Evolutionary conservation across 495 filamentous ascomycete genomes (phyloP), one percentile per base, ranked within the genome.

Genomic region (Tuber melanosporum): DNA sequence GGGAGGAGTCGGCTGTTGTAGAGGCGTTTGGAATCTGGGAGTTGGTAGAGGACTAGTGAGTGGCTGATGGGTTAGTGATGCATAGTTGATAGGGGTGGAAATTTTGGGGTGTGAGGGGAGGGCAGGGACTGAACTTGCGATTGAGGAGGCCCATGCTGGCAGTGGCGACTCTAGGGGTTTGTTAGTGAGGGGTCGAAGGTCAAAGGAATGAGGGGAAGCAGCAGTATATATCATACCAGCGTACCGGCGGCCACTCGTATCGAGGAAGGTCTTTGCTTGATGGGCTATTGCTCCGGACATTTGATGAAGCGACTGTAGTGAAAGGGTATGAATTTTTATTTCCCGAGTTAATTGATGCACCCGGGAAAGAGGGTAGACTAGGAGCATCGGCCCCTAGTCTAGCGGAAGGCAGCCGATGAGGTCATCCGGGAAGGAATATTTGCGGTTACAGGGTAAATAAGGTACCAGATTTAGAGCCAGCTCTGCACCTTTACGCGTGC

Each of bases 61-160:
- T 66, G 57, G 52, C 1, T 36, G 26, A 14, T 4, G 26, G 36
- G 57, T 66, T 66, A 36, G 26, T 26, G 14, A 14, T 17, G 26
- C n/a, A 14, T 36, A 66, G n/a, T 66, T 45, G 44, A 76, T 71
- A 76, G 62, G 73, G 36, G 12, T 26, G 47, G 43, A 57, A 17
- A 41, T 43, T 69, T n/a, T 17, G 47, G 43, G 39, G 1, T 3
- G 4, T 43, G 41, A 5, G 42, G 46, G 32, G 32, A 32, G 22
- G 36, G 26, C 17, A 52, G 14, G 17, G 70, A 12, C 75, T 46
- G 9, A 74, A 81, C 80, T 44, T 32, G 80, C 73, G 78, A 73
- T 47, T 36, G 80, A 81, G 17, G 80, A 70, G 71, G 42, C 73
- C 79, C 79, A 81, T 49, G 80, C 80, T 69, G 80, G 80, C 49